These are phyloP conservation scores for Cymbomonas tetramitiformis DNA, from an alignment of 139 green algal genomes.

Conservation along the genomic window DNA sequence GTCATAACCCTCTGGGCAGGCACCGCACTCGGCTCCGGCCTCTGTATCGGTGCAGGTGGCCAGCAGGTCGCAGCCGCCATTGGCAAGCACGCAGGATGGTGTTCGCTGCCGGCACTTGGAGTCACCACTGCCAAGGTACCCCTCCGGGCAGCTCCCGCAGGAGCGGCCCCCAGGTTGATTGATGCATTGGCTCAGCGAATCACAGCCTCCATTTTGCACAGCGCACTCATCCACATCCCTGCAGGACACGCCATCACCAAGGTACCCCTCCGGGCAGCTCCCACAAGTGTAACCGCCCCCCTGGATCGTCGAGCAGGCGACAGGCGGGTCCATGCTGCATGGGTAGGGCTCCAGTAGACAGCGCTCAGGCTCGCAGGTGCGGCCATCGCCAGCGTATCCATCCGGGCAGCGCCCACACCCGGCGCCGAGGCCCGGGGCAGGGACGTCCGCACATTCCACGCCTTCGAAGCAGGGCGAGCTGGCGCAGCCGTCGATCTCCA, in stretches of 20 bases:
- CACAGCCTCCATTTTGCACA: not conserved
- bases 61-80: slow-evolving; percentile 10
- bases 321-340: too few relatives aligned
- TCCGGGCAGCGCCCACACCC: not conserved
- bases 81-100: not conserved
- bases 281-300: not conserved
- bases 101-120: not conserved
- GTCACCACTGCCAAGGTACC: slow-evolving; percentile 6
- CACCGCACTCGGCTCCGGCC: not conserved
- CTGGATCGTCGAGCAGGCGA: too few relatives aligned
- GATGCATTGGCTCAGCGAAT: slow-evolving; percentile 4
- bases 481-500: slow-evolving; percentile 2
- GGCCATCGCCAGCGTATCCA: not conserved
- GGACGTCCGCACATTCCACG: not conserved
- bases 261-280: not conserved
- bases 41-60: not conserved
- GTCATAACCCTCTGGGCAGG: not conserved
- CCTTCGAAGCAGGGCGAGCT: not conserved
- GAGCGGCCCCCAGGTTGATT: not conserved
- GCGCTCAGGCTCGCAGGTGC: too few relatives aligned
- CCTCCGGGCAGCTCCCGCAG: slow-evolving; percentile 1
- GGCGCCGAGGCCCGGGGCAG: not conserved
- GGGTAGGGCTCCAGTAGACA: too few relatives aligned
- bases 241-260: not conserved
- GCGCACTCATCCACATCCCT: not conserved